Percentiles rank a stretch among this genome's conserved stretches.
Conservation (phyloP, 2,329 filamentous ascomycete species). For the Aurifilum marmelostoma region DNA sequence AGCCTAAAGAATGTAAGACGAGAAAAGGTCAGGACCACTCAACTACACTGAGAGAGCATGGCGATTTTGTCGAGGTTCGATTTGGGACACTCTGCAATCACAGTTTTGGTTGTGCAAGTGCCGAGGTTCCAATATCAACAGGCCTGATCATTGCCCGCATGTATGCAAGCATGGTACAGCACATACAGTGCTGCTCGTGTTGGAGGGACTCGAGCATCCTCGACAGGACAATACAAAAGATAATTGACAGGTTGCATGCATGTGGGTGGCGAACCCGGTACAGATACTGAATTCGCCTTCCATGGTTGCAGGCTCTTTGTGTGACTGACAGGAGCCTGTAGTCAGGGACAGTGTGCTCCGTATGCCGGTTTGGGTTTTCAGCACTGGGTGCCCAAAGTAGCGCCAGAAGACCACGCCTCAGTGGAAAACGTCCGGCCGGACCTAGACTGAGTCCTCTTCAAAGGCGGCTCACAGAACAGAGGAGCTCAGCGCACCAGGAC, state of each 20-base stretch:
- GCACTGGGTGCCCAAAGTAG: not conserved
- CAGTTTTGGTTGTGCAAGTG: not conserved
- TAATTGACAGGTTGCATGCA: not conserved
- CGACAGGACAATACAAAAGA: not conserved
- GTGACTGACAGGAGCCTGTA: not conserved
- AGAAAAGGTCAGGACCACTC: not conserved
- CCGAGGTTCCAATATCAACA: not conserved
- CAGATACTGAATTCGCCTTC: not conserved
- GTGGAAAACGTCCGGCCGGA: not conserved
- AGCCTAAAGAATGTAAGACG: not conserved
- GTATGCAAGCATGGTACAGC: not conserved
- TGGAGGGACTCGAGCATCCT: not conserved
- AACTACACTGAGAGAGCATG: not conserved
- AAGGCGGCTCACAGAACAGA: not conserved
- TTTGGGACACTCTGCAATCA: not conserved
- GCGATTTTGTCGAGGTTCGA: too few species aligned
- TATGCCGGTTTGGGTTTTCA: not conserved
- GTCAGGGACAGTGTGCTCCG: not conserved
- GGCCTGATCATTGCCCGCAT: not conserved
- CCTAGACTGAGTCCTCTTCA: slow-evolving; percentile 1
- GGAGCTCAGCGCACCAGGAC: not conserved
- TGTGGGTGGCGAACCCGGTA: not conserved
- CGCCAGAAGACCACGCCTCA: not conserved
- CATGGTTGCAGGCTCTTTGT: not conserved
- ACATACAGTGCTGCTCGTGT: not conserved